Evolutionary conservation across 257 asterid genomes (phyloP).

Genomic region (Petunia secreta): DNA sequence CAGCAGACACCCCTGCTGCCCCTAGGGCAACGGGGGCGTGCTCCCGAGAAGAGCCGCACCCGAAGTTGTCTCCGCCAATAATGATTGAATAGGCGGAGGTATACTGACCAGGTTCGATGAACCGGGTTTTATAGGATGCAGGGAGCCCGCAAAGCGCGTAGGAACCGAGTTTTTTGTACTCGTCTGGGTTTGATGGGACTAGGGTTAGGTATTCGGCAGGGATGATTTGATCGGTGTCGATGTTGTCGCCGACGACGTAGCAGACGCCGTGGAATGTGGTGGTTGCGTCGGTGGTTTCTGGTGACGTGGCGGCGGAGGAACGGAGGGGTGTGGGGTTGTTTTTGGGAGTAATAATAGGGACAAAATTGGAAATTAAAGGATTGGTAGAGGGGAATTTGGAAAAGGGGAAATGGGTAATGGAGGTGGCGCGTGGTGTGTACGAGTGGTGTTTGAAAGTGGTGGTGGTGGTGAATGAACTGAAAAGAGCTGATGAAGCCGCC

Average conservation of each 20-base stretch:
- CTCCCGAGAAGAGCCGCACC: slow-evolving; percentile 95
- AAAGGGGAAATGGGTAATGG: slow-evolving; percentile 37
- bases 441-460: slow-evolving; percentile 33
- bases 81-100: slow-evolving; percentile 71
- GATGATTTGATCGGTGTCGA: slow-evolving; percentile 95
- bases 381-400: slow-evolving; percentile 38
- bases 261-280: slow-evolving; percentile 82
- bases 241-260: slow-evolving; percentile 84
- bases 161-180: slow-evolving; percentile 86
- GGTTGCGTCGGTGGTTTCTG: slow-evolving; percentile 32
- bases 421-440: slow-evolving; percentile 33
- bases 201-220: slow-evolving; percentile 97
- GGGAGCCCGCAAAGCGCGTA: slow-evolving; percentile 88
- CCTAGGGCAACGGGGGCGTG: slow-evolving; percentile 97
- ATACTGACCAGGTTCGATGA: slow-evolving; percentile 66
- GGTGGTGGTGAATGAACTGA: slow-evolving; percentile 37
- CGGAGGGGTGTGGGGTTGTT: slow-evolving; percentile 40
- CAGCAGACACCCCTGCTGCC: slow-evolving; percentile 83
- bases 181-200: slow-evolving; percentile 92
- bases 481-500: slow-evolving; percentile 60
- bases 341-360: slow-evolving; percentile 25
- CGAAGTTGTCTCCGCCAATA: slow-evolving; percentile 89
- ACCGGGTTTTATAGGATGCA: slow-evolving; percentile 62
- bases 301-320: slow-evolving; percentile 14
- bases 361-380: slow-evolving; percentile 41